Evolutionary conservation across 805 yeast genomes (phyloP).

Genomic region (Kazachstania psychrophila): DNA sequence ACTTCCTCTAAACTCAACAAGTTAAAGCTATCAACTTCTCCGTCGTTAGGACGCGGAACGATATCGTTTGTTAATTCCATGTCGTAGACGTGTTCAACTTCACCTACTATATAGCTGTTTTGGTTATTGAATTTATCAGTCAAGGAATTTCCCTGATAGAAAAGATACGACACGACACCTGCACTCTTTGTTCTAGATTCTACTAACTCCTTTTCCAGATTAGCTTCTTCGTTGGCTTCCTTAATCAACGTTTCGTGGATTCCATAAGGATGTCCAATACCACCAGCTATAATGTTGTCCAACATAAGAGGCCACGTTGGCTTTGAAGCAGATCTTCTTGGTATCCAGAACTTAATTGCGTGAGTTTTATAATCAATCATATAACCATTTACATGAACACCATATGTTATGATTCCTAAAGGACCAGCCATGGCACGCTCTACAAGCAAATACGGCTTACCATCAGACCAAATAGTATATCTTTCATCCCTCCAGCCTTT

Average conservation of each 20-base stretch:
- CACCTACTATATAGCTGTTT: conserved; percentile 71
- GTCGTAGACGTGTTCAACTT: conserved; percentile 76
- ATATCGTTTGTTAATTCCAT: conserved; percentile 41
- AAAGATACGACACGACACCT: conserved; percentile 66
- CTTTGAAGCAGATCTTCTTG: conserved; percentile 67
- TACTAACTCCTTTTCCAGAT: conserved; percentile 48
- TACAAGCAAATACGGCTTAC: conserved; percentile 50
- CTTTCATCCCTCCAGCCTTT: conserved; percentile 83
- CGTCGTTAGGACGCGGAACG: conserved; percentile 54
- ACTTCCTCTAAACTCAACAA: conserved; percentile 56
- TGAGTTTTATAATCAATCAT: conserved; percentile 39
- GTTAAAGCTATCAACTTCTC: conserved; percentile 67
- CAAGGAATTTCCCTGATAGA: conserved; percentile 25
- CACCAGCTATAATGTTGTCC: conserved; percentile 95
- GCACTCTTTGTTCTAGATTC: conserved; percentile 35
- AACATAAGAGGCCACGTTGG: conserved; percentile 85
- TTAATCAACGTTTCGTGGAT: conserved; percentile 68
- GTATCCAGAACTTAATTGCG: conserved; percentile 64
- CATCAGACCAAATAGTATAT: conserved; percentile 55
- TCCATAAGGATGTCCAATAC: conserved; percentile 74
- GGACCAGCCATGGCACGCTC: conserved; percentile 79
- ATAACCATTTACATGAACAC: conserved; percentile 81
- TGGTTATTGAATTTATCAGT: conserved; percentile 31
- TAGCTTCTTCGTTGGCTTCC: conserved; percentile 89
- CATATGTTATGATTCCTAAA: conserved; percentile 82